phyloP scores from a whole-genome alignment of 352 stramenopile species.

The Globisporangium polare region DNA sequence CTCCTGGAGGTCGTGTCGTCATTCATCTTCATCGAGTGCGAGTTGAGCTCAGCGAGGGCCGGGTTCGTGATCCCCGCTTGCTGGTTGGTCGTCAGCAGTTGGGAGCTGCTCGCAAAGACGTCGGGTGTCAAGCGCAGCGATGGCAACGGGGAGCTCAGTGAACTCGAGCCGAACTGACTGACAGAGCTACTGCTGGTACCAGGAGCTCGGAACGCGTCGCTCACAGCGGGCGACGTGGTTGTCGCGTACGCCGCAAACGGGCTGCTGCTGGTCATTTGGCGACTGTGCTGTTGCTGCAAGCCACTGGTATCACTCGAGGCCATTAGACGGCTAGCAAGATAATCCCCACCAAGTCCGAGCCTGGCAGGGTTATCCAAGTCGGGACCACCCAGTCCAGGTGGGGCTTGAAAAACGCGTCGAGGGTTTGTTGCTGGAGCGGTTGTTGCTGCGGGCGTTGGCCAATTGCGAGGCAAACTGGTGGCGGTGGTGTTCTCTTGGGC shows the following conservation, averaged over 20 bases:
- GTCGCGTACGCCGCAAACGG: conserved; percentile 6
- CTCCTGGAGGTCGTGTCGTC: background rate
- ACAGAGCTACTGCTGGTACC: background rate
- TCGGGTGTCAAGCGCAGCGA: conserved; percentile 22
- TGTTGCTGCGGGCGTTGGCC: conserved; percentile 17
- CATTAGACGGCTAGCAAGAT: conserved; percentile 1
- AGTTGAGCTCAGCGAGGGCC: conserved; percentile 63
- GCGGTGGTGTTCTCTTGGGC: background rate
- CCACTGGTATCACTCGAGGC: conserved; percentile 1
- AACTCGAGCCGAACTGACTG: conserved; percentile 22
- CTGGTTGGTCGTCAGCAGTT: conserved; percentile 9
- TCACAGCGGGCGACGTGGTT: conserved; percentile 1
- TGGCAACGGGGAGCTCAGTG: conserved; percentile 22
- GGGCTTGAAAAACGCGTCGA: conserved; percentile 38
- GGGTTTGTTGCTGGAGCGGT: conserved; percentile 22
- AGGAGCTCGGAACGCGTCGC: conserved; percentile 15
- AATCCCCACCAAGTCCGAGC: conserved; percentile 6
- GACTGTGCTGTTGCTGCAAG: background rate
- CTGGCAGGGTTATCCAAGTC: background rate
- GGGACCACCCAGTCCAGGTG: conserved; percentile 38
- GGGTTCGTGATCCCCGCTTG: conserved; percentile 32
- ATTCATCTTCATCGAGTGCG: conserved; percentile 56
- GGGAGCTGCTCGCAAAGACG: conserved; percentile 16
- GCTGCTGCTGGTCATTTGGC: background rate
- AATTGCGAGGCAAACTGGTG: conserved; percentile 7